Evolutionary conservation across 2,329 filamentous ascomycete species (phyloP), one percentile per base, ranked within the genome.

Genomic region (Cytospora paraplurivora): DNA sequence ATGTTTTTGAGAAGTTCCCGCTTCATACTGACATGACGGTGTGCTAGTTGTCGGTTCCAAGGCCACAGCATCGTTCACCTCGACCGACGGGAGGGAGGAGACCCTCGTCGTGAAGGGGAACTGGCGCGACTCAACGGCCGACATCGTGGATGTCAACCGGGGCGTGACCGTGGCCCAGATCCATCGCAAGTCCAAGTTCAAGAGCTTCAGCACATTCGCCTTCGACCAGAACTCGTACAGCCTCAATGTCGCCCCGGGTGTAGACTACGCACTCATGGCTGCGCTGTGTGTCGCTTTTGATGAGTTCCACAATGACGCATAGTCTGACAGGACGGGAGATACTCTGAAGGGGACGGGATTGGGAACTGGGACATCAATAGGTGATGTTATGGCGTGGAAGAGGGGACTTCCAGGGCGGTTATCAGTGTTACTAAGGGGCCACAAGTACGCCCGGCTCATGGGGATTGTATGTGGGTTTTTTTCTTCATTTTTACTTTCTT

Each of bases 271-370:
- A 4, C 70, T 91, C 54, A 82, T 91, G 67, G 85, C 81, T 0
- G 88, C 88, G 12, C 77, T 91, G 70, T 90, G 87, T 71, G 86
- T 91, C 59, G 86, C 83, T 65, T 76, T 91, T 65, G 88, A 91
- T 67, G 87, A 90, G 79, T 83, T 82, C 76, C 83, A 88, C 63
- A 84, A 86, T 55, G 80, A 84, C 62, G 62, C 49, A 19, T 5
- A n/a, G 4, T n/a, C 41, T 19, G 27, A 27, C 41, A 47, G 41
- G 15, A 47, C 15, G 41, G 41, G 15, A 5, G 11, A 47, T 15
- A 47, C 17, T 15, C 4, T 27, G 27, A 4, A 27, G 2, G 56
- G 7, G 58, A 64, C 56, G 62, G 64, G 41, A n/a, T 8, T n/a
- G 41, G 41, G 7, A 8, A 19, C 17, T 12, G 13, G 17, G 17